Conservation (phyloP, 805 yeast genomes). For the Alloascoidea hylecoeti region DNA sequence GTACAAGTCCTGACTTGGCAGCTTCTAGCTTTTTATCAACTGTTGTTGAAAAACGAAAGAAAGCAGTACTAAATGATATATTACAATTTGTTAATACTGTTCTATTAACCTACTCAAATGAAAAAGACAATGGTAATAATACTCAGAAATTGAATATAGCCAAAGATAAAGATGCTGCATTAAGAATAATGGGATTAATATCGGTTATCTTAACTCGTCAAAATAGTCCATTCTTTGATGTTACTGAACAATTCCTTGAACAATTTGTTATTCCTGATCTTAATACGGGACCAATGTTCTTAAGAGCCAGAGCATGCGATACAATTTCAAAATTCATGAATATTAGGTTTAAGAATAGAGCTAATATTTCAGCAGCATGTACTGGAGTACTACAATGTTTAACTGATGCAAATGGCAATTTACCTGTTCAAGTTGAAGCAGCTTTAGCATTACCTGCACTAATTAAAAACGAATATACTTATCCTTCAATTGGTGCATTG, state of each 20-base stretch:
- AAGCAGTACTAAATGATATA: slow-evolving; percentile 44
- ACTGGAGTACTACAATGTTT: slow-evolving; percentile 11
- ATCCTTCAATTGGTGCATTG: slow-evolving; percentile 38
- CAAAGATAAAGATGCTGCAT: slow-evolving; percentile 49
- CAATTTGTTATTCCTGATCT: slow-evolving; percentile 48
- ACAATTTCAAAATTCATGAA: slow-evolving; percentile 20
- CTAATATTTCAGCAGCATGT: not conserved
- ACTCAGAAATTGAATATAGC: slow-evolving; percentile 20
- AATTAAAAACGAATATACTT: slow-evolving; percentile 40
- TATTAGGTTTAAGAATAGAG: not conserved
- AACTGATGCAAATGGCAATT: slow-evolving; percentile 19
- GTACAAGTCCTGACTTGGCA: slow-evolving; percentile 60
- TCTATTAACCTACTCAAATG: not conserved
- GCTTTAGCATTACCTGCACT: slow-evolving; percentile 64
- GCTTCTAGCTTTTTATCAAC: slow-evolving; percentile 63
- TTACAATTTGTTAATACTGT: slow-evolving; percentile 43
- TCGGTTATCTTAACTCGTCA: slow-evolving; percentile 33
- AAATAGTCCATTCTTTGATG: slow-evolving; percentile 32
- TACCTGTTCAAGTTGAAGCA: slow-evolving; percentile 54
- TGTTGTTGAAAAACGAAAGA: slow-evolving; percentile 53
- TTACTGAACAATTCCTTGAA: slow-evolving; percentile 44
- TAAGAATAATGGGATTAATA: slow-evolving; percentile 53
- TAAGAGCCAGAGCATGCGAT: slow-evolving; percentile 62
- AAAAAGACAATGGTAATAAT: slow-evolving; percentile 6
- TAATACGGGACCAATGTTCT: slow-evolving; percentile 36